Base-by-base conservation (phyloP, 2,329 filamentous ascomycete species). In the Volutella citrinella region DNA sequence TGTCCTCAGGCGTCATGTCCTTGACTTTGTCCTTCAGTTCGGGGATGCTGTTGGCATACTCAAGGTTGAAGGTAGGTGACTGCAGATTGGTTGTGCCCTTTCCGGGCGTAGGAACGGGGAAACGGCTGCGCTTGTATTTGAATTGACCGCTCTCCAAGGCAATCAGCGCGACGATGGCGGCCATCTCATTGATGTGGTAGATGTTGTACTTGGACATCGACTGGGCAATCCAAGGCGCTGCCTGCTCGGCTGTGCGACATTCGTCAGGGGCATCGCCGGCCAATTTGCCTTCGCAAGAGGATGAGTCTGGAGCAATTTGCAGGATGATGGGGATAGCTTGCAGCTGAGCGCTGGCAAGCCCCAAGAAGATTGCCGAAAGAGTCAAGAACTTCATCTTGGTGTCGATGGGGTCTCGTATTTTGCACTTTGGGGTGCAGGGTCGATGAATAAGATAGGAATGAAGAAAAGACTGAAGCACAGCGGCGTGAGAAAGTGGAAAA, bases 141-240 rank as follows among this genome's bases (percentile, higher is more conserved):
- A 90, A 86, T 43, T 81, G 71, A 15, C 37, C 78, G 3, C 76
- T 79, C 65, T 94, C 88, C 54, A 80, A 81, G 10, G 82, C 76
- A 65, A 87, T 83, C 52, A 88, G 68, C 10, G 80, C 70, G 26
- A 93, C 54, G 12, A 90, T 60, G 15, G 81, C 85, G 7, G 86
- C 86, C 54, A 84, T 80, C 48, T 84, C 76, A 15, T 69, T 73
- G 15, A 64, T 61, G 20, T 59, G 57, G 29, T 62, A 69, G 48
- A 89, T 65, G 4, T 57, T 45, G 66, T 87, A 83, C 10, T 68
- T 60, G 13, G 52, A 36, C 58, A 89, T 80, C 21, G 76, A 72
- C 7, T 62, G 46, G 51, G 65, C 63, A 40, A 91, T 69, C 44
- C 63, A 68, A 2, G 70, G 66, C 0, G 76, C 82, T 3, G 81